Evolutionary conservation across 768 basidiomycete species (phyloP).

Genomic region (Agaricus bisporus): DNA sequence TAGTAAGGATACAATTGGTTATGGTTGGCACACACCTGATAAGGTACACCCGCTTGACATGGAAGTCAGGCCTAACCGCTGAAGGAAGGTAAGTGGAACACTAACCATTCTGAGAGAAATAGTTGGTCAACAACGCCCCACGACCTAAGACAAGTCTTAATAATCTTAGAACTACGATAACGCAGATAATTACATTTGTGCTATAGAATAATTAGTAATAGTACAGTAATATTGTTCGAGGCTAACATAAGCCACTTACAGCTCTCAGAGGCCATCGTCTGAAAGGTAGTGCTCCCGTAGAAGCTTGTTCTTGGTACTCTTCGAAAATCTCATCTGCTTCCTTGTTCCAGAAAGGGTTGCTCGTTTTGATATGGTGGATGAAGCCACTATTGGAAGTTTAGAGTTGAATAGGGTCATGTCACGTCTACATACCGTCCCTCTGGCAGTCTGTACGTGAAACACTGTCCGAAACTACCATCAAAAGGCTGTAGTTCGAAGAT

Average conservation of each 20-base stretch:
- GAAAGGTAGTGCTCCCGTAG: slow-evolving; percentile 49
- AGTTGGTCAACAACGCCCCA: slow-evolving; percentile 67
- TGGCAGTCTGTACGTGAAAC: slow-evolving; percentile 48
- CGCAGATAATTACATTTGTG: slow-evolving; percentile 49
- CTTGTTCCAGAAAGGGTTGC: slow-evolving; percentile 26
- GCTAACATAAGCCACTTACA: slow-evolving; percentile 32
- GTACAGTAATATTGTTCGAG: slow-evolving; percentile 4
- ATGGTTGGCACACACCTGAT: slow-evolving; percentile 43
- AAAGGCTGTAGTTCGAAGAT: slow-evolving; percentile 18
- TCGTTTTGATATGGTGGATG: slow-evolving; percentile 52
- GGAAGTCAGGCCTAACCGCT: slow-evolving; percentile 1
- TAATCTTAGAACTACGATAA: background rate
- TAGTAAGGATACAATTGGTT: background rate
- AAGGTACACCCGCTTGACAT: slow-evolving; percentile 66
- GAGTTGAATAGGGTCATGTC: background rate
- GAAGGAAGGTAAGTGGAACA: slow-evolving; percentile 6
- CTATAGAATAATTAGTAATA: slow-evolving; percentile 27
- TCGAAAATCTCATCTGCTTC: slow-evolving; percentile 57
- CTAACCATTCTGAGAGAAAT: slow-evolving; percentile 83
- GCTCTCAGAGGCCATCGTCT: slow-evolving; percentile 66
- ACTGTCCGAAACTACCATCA: slow-evolving; percentile 17
- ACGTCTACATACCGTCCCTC: slow-evolving; percentile 29
- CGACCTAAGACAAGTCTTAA: slow-evolving; percentile 39
- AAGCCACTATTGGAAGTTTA: slow-evolving; percentile 37
- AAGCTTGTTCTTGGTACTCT: slow-evolving; percentile 63